These are phyloP conservation scores for Neurospora sp. DNA, from an alignment of 495 filamentous ascomycete genomes.

Conservation along the genomic window DNA sequence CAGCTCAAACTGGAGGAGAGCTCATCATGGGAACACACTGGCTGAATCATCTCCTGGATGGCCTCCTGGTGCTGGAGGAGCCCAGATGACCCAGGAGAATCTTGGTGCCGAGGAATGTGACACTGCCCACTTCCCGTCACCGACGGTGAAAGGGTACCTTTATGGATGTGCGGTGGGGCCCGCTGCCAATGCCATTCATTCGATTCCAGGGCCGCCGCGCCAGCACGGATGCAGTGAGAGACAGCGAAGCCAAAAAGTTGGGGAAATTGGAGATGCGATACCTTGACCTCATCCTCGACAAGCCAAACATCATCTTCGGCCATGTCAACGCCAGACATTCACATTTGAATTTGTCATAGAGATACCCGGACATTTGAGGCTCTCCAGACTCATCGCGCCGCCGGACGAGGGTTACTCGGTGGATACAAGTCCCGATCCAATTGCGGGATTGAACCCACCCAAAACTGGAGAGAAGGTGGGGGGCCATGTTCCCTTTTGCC, in stretches of 20 bases:
- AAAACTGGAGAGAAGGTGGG: not conserved
- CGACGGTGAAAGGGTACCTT: not conserved
- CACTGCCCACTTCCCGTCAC: not conserved
- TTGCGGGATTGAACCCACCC: not conserved
- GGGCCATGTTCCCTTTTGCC: slow-evolving; percentile 16
- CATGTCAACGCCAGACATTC: not conserved
- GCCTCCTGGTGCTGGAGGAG: not conserved
- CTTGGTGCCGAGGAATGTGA: not conserved
- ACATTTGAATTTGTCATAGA: not conserved
- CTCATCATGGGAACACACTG: not conserved
- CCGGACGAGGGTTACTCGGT: not conserved
- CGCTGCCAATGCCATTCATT: not conserved
- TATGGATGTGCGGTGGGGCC: not conserved
- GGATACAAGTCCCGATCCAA: not conserved
- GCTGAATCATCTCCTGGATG: not conserved
- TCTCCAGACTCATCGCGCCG: not conserved
- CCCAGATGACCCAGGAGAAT: not conserved
- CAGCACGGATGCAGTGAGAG: not conserved
- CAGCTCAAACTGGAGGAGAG: not conserved
- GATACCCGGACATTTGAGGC: not conserved
- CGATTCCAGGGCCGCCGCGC: not conserved
- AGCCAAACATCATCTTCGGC: not conserved
- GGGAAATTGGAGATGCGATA: not conserved
- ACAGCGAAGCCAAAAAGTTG: not conserved
- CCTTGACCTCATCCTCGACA: not conserved